phyloP scores from a whole-genome alignment of 192 early-diverging fungal species.

The Geosiphon pyriformis region DNA sequence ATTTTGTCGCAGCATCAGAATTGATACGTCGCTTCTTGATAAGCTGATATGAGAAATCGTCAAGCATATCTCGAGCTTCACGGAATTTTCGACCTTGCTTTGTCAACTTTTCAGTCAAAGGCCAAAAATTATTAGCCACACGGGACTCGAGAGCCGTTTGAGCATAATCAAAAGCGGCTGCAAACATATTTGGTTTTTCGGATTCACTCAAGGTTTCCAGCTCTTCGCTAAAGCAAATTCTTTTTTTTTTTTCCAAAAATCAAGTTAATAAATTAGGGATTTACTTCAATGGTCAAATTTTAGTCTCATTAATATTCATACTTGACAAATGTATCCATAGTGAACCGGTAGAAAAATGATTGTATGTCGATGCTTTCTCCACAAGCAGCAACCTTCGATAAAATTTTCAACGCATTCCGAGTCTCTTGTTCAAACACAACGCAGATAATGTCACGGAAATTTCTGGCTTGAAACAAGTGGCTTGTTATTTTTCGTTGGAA shows the following conservation, averaged over 20 bases:
- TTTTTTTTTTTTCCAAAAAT: constrained; percentile 26
- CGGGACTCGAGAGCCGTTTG: constrained; percentile 34
- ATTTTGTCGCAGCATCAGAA: constrained; percentile 12
- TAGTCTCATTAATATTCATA: constrained; percentile 10
- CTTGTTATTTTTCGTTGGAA: constrained; percentile 6
- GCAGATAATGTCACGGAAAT: constrained; percentile 15
- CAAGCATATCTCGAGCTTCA: constrained; percentile 21
- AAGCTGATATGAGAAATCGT: constrained; percentile 30
- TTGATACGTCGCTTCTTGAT: constrained; percentile 30
- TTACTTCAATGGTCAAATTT: neutral
- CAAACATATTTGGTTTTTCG: constrained; percentile 36
- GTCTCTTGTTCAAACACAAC: neutral
- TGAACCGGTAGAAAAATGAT: constrained; percentile 42
- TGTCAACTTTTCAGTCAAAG: constrained; percentile 30
- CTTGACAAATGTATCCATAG: constrained; percentile 37
- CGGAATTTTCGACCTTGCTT: constrained; percentile 19
- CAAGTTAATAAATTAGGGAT: neutral
- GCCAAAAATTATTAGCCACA: constrained; percentile 32
- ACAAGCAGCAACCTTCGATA: constrained; percentile 17
- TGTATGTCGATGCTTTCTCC: constrained; percentile 39
- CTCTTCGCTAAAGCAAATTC: constrained; percentile 36
- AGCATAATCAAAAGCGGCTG: constrained; percentile 44
- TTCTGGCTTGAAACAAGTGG: constrained; percentile 2
- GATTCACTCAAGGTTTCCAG: constrained; percentile 31
- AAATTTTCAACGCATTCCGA: neutral